Evolutionary conservation across 768 basidiomycete species (phyloP).

Genomic region (Mycena filopes): DNA sequence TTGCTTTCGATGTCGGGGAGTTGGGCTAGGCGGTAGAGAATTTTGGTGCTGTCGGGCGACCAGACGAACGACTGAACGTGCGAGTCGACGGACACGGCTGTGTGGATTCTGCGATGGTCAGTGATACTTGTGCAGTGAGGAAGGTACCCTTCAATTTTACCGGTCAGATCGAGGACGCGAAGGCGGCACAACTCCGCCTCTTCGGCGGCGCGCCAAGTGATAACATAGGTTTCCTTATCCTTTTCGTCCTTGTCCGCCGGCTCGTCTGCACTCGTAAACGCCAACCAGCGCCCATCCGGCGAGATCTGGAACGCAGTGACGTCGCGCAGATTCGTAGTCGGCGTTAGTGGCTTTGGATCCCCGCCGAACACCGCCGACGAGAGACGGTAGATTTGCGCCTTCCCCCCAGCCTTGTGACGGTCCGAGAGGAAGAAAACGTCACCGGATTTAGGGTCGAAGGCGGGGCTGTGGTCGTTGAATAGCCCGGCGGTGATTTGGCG

Average conservation of each 20-base stretch:
- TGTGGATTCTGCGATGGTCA: neutral
- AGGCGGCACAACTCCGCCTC: slow-evolving; percentile 16
- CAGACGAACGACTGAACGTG: slow-evolving; percentile 26
- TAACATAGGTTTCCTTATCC: slow-evolving; percentile 25
- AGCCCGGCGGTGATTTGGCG: slow-evolving; percentile 25
- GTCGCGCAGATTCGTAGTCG: slow-evolving; percentile 12
- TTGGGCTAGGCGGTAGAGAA: slow-evolving; percentile 21
- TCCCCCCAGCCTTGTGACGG: slow-evolving; percentile 28
- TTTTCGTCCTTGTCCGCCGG: slow-evolving; percentile 28
- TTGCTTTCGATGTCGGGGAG: slow-evolving; percentile 14
- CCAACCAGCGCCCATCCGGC: slow-evolving; percentile 30
- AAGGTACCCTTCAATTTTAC: slow-evolving; percentile 15
- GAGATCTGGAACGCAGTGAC: slow-evolving; percentile 22
- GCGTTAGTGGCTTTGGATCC: slow-evolving; percentile 23
- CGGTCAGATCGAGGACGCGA: slow-evolving; percentile 25
- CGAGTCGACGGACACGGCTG: slow-evolving; percentile 6
- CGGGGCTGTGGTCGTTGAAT: slow-evolving; percentile 24
- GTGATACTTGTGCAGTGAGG: neutral
- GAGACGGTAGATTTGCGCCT: slow-evolving; percentile 26
- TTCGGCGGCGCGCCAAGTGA: slow-evolving; percentile 14
- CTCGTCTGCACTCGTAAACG: slow-evolving; percentile 28
- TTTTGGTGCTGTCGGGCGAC: slow-evolving; percentile 27
- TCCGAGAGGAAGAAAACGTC: slow-evolving; percentile 34
- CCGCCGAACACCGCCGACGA: slow-evolving; percentile 23
- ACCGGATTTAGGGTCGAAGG: slow-evolving; percentile 25